Evolutionary conservation across 495 filamentous ascomycete genomes (phyloP), one percentile per base, ranked within the genome.

Genomic region (Alectoria sarmentosa): DNA sequence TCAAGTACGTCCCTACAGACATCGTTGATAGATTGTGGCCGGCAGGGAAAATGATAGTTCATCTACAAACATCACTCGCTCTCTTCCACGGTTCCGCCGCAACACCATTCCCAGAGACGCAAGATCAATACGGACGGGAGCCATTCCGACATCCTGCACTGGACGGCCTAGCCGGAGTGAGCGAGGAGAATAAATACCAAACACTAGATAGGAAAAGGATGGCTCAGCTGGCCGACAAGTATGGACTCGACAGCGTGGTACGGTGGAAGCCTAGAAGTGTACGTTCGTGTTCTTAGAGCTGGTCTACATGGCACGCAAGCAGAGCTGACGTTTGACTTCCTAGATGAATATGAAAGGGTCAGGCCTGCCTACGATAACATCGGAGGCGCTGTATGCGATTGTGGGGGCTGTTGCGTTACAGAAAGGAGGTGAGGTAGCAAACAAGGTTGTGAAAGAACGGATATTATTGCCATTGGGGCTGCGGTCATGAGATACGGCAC

Each of bases 211-310:
- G 83, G 55, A 70, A 76, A 10, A 86, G 88, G 70, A 66, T 96
- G 54, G 81, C 85, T 52, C 74, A 79, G 56, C 73, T 98, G 61
- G 90, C 87, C 34, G 69, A 79, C 28, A 80, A 83, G n/a, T 86
- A 89, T 60, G 87, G 90, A 3, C 72, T 98, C 69, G 67, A 78
- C 54, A 78, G 80, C 13, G 91, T 97, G 26, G 73, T 93, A 65
- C 82, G 94, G 76, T 98, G 94, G 94, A 88, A 87, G 69, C 94
- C 94, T 19, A 84, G 82, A 72, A 80, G 85, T 75, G 92, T 96
- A 78, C 71, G 86, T 71, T 39, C 15, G 30, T 11, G 10, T 21
- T 59, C 38, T 60, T 10, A 42, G 14, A 54, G 32, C 56, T 68
- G 49, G n/a, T 44, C 21, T 55, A 41, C 39, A 23, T 2, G 9